A percentile compares a stretch with the other conserved stretches of the same genome.
phyloP scores from a whole-genome alignment of 129 eudicot genomes.

The Flaveria sonorensis region DNA sequence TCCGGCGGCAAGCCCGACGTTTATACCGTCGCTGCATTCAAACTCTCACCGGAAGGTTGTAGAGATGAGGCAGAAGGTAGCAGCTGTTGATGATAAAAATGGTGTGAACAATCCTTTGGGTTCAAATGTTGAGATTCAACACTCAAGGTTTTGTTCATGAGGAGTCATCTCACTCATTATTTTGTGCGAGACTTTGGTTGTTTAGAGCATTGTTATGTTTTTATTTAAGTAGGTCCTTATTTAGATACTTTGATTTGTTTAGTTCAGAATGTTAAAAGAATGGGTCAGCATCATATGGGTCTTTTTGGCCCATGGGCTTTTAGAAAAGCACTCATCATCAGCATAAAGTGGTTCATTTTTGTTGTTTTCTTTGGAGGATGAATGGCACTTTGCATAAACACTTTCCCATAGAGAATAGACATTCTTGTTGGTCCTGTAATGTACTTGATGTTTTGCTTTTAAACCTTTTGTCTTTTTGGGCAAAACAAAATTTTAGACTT shows the following conservation, averaged over 20 bases:
- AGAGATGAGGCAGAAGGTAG: constrained; percentile 63
- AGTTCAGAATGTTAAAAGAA: constrained; percentile 16
- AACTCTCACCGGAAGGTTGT: constrained; percentile 70
- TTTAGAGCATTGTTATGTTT: constrained; percentile 32
- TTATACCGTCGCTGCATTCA: constrained; percentile 64
- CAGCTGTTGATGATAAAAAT: constrained; percentile 14
- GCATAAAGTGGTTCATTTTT: background rate
- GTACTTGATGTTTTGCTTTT: background rate
- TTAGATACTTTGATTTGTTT: background rate
- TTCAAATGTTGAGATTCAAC: constrained; percentile 14
- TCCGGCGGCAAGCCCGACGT: constrained; percentile 83
- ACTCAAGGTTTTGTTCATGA: constrained; percentile 30
- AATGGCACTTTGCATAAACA: background rate
- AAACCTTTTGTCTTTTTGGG: background rate
- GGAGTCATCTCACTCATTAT: constrained; percentile 1
- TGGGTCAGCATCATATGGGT: constrained; percentile 11
- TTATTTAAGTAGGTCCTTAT: constrained; percentile 15
- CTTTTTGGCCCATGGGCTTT: background rate
- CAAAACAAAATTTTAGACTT: background rate
- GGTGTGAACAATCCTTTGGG: constrained; percentile 11
- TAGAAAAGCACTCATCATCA: background rate
- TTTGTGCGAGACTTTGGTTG: constrained; percentile 32
- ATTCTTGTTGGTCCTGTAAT: background rate
- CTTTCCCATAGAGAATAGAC: background rate
- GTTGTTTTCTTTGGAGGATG: background rate